Evolutionary conservation across 768 basidiomycete species (phyloP), one percentile per base, ranked within the genome.

Genomic region (Dacryopinax spathularia): DNA sequence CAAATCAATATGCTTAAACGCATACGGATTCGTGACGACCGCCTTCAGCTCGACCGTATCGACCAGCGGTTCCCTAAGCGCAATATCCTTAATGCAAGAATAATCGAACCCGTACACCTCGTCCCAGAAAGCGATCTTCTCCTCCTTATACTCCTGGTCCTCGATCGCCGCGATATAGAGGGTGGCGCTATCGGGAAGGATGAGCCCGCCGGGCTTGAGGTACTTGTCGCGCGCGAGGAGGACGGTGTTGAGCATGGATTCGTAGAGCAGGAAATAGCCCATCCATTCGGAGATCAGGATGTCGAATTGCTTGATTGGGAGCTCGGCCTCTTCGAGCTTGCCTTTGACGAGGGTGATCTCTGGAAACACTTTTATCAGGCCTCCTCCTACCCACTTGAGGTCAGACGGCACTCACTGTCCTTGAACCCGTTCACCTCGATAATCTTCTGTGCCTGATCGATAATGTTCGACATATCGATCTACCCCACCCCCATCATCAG

Each of bases 391-490:
- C 33, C 12, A 22, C 27, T 18, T 62, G 15, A 34, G 33, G 34
- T 10, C 31, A 29, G 60, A 62, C 15, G 56, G 39, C 20, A 79
- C 91, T 68, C 66, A 97, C 94, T 88, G 73, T 96, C 88, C 77
- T 86, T 85, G 81, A 97, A 97, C 60, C 94, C 94, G 69, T 99
- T 99, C 16, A 90, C 89, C 69, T 92, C 87, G 68, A 98, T 85
- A 67, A 99, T 99, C 76, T 91, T 95, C 78, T 87, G 84, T 1
- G 96, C 96, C 78, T 98, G 95, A 78, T 98, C 96, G 75, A 98
- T 90, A 77, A 99, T 99, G 78, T 99, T 99, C 64, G 93, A 96
- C 96, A 99, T 99, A 78, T 99, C 96, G 75, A 99, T 94, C 91
- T 94, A 37, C 20, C 56, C 1, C 22, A 59, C 48, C 37, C 48